Evolutionary conservation across 2,329 filamentous ascomycete genomes (phyloP), one percentile per base, ranked within the genome.

Genomic region (Stenocarpella maydis): DNA sequence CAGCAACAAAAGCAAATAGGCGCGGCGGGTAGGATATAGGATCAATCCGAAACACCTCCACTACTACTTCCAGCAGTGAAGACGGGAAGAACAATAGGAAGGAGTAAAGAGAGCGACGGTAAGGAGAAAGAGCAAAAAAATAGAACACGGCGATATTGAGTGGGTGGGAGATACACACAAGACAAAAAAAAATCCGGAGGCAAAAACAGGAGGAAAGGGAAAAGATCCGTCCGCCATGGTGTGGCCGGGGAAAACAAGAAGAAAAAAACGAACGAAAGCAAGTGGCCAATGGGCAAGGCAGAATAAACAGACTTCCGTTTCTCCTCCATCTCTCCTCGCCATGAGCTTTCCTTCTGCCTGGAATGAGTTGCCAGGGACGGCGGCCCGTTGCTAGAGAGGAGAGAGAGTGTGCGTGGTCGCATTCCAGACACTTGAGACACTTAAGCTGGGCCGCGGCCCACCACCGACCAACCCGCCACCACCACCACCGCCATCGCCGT

Each of bases 311-410:
- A 41, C 47, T 4, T 58, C 31, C 31, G 9, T 28, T 21, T 64
- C 39, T 67, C 55, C 54, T 70, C 54, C 64, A 28, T 52, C 37
- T 61, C n/a, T 31, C 43, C 63, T 17, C 58, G 41, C 14, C 34
- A 39, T 50, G 39, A 45, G n/a, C n/a, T n/a, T n/a, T n/a, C n/a
- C n/a, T n/a, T n/a, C 34, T 50, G 55, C 61, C 66, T 71, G 69
- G 69, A 71, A 71, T 71, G 69, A 47, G 34, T 63, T 63, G 58
- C 58, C 15, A 37, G 43, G 37, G 58, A 12, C 5, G 34, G 34
- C n/a, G n/a, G n/a, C n/a, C 58, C 43, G 66, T 68, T 69, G 69
- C 66, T 54, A 55, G n/a, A 55, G 47, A 61, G 66, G n/a, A n/a
- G n/a, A n/a, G n/a, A n/a, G n/a, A n/a, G n/a, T n/a, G n/a, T 4